Percentiles rank a stretch among this genome's conserved stretches.
phyloP scores from a whole-genome alignment of 371 early-diverging fungal species.

The Lichtheimia ornata region DNA sequence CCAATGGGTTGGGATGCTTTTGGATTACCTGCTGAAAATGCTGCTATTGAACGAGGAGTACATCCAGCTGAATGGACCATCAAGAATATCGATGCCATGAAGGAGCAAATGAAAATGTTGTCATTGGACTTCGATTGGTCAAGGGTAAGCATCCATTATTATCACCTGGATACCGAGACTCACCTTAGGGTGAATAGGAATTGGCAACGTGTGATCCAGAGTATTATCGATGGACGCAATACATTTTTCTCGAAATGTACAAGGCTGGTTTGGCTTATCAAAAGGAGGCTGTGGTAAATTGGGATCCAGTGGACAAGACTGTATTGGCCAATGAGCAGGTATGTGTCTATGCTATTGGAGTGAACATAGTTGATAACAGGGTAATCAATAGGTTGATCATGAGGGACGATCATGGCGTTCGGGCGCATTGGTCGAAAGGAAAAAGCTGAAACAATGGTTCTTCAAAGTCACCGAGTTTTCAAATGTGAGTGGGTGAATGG shows the following conservation, averaged over 20 bases:
- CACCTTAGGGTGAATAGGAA: slow-evolving; percentile 52
- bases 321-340: slow-evolving; percentile 96
- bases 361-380: too few species aligned
- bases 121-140: slow-evolving; percentile 91
- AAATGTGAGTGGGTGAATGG: slow-evolving; percentile 51
- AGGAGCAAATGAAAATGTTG: slow-evolving; percentile 74
- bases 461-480: slow-evolving; percentile 85
- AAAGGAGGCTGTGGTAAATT: slow-evolving; percentile 90
- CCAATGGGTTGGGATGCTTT: slow-evolving; percentile 99
- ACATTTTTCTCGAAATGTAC: slow-evolving; percentile 79
- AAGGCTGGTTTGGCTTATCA: slow-evolving; percentile 83
- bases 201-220: slow-evolving; percentile 82
- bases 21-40: slow-evolving; percentile 99
- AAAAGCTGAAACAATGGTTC: slow-evolving; percentile 91
- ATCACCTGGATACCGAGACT: neutral
- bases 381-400: slow-evolving; percentile 67
- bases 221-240: slow-evolving; percentile 94
- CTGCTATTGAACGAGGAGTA: slow-evolving; percentile 87
- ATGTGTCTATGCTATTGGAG: slow-evolving; percentile 1
- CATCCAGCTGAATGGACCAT: slow-evolving; percentile 86
- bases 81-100: slow-evolving; percentile 82
- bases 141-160: slow-evolving; percentile 41
- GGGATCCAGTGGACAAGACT: slow-evolving; percentile 96
- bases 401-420: slow-evolving; percentile 91
- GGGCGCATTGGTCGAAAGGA: slow-evolving; percentile 91